Base-by-base conservation (phyloP, 2,329 filamentous ascomycete genomes). In the Pleomassaria siparia region DNA sequence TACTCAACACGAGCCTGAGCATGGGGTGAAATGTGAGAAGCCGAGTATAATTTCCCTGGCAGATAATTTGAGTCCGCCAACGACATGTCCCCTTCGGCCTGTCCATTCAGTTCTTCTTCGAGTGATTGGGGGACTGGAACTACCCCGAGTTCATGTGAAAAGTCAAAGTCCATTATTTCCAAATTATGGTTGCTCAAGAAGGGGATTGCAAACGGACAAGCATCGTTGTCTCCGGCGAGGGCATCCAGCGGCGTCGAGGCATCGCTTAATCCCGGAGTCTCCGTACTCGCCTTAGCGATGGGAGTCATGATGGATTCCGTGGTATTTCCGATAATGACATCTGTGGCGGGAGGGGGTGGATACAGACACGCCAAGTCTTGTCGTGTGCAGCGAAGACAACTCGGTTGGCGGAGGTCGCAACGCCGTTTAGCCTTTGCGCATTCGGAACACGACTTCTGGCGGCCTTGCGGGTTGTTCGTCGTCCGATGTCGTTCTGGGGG, bases 391-490 rank as follows among this genome's bases (percentile, higher is more conserved):
- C 82, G 74, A 13, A 74, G 64, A 55, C 82, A 85, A 11, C 72
- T 59, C 2, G 81, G 81, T 12, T 74, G 59, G 15, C 72, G 73
- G 29, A 79, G 74, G 53, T 81, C 78, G 60, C 82, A 84, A 40
- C 77, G 77, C 12, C 81, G 74, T 62, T 84, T 84, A 20, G 80
- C 75, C 55, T 75, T 77, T 40, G 76, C 80, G 66, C 82, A 84
- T 21, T 76, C 75, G 3, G 74, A 69, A 56, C 81, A 85, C 3
- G 82, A 80, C 64, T 82, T 84, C 39, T 80, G 77, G 20, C 66
- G 46, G 5, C 63, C 59, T 37, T 67, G 60, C 10, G 51, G 3
- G 18, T 66, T 67, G 11, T 25, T 13, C 10, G 47, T 45, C 13
- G 47, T 45, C 13, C 58, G 56, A 13, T 40, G 40, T 16, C 57